Percentiles rank a stretch among this genome's conserved stretches.
Conservation (phyloP, 345 rosid species). For the Murraya paniculata region DNA sequence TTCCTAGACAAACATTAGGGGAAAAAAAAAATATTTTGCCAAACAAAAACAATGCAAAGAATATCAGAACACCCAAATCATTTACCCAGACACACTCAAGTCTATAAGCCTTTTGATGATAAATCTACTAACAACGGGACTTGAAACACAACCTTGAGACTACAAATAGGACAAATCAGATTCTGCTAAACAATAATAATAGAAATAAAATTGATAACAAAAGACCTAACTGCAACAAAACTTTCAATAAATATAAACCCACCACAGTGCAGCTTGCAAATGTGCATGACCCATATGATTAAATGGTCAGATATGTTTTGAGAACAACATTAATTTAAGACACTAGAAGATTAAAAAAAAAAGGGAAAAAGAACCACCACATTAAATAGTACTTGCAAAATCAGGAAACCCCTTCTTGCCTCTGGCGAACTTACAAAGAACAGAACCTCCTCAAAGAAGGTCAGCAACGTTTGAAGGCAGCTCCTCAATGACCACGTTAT, state of each 20-base stretch:
- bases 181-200: neutral
- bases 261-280: conserved; percentile 17
- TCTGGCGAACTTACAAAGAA: conserved; percentile 32
- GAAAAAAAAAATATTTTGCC: no score
- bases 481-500: conserved; percentile 63
- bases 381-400: conserved; percentile 31
- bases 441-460: conserved; percentile 40
- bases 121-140: neutral
- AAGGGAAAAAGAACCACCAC: neutral
- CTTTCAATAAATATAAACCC: conserved; percentile 16
- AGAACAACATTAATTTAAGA: conserved; percentile 26
- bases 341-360: conserved; percentile 9
- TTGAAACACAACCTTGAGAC: neutral
- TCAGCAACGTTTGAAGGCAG: conserved; percentile 65
- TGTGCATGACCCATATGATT: conserved; percentile 32
- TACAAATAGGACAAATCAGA: neutral
- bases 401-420: conserved; percentile 24
- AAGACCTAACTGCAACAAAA: conserved; percentile 20
- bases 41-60: no score
- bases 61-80: neutral
- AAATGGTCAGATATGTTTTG: conserved; percentile 38
- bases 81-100: neutral
- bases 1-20: no score
- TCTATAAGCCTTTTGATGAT: neutral
- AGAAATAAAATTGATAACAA: neutral